Conservation (phyloP, 495 filamentous ascomycete species). For the Apiosordaria backusii region DNA sequence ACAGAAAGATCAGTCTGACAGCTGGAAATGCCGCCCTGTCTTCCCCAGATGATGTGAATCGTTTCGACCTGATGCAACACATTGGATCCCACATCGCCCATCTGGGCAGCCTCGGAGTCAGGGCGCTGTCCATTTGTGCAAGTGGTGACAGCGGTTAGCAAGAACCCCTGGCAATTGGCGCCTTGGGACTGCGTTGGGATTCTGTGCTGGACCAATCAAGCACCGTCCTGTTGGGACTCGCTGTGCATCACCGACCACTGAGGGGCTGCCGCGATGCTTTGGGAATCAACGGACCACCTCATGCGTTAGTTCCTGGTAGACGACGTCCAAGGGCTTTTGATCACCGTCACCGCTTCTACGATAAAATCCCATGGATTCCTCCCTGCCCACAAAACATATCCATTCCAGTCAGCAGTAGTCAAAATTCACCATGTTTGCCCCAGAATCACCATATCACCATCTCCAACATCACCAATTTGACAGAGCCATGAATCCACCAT, state of each 20-base stretch:
- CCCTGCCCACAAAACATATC: background rate
- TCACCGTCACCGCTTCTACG: background rate
- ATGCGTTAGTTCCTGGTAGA: background rate
- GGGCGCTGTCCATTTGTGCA: background rate
- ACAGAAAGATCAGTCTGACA: too few species aligned
- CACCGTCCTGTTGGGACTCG: background rate
- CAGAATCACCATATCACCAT: background rate
- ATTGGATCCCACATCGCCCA: constrained; percentile 3
- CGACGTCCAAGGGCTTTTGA: background rate
- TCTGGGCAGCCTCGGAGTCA: background rate
- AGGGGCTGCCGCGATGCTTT: constrained; percentile 10
- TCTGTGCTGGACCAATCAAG: constrained; percentile 9
- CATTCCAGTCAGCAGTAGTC: background rate
- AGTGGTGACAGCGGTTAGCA: background rate
- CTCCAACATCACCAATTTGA: background rate
- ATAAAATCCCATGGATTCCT: background rate
- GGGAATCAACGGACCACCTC: constrained; percentile 9
- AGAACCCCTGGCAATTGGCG: background rate
- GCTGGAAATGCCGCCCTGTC: background rate
- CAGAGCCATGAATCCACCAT: constrained; percentile 5
- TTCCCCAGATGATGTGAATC: background rate
- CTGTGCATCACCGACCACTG: background rate
- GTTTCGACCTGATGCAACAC: constrained; percentile 1
- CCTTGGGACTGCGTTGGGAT: background rate
- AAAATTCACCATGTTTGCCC: background rate